Evolutionary conservation across 2,329 filamentous ascomycete species (phyloP).

Genomic region (Aspergillus sergii): DNA sequence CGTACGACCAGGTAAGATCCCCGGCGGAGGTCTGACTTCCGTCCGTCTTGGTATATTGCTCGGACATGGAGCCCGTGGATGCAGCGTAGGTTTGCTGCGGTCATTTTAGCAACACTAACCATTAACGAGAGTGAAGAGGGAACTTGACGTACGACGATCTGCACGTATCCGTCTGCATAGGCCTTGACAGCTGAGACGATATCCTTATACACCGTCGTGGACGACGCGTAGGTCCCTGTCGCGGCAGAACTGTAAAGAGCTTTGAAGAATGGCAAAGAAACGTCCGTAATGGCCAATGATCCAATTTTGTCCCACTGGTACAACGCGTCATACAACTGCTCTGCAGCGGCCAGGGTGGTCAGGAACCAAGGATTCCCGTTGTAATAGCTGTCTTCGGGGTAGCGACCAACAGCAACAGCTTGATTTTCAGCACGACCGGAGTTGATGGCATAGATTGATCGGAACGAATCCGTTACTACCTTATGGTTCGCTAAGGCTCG

Average conservation of each 20-base stretch:
- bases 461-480: slow-evolving; percentile 73
- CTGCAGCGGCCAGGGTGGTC: slow-evolving; percentile 73
- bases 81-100: slow-evolving; percentile 29
- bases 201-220: slow-evolving; percentile 54
- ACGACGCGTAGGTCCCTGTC: slow-evolving; percentile 66
- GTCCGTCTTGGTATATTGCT: slow-evolving; percentile 43
- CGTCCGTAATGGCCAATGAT: slow-evolving; percentile 64
- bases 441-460: slow-evolving; percentile 65
- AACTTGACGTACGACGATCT: slow-evolving; percentile 39
- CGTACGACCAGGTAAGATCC: slow-evolving; percentile 51
- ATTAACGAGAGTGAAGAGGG: background rate
- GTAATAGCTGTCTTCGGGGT: slow-evolving; percentile 73
- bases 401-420: slow-evolving; percentile 59
- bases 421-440: slow-evolving; percentile 27
- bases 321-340: slow-evolving; percentile 76
- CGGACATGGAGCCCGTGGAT: slow-evolving; percentile 38
- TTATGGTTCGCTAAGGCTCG: slow-evolving; percentile 74
- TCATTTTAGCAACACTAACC: background rate
- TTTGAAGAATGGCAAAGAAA: slow-evolving; percentile 72
- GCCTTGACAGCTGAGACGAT: slow-evolving; percentile 63
- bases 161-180: slow-evolving; percentile 63
- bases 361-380: slow-evolving; percentile 82
- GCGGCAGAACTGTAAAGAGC: slow-evolving; percentile 62
- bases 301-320: slow-evolving; percentile 69
- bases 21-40: slow-evolving; percentile 41